Evolutionary conservation across 192 early-diverging fungal species (phyloP).

Genomic region (Martensiomyces pterosporus): DNA sequence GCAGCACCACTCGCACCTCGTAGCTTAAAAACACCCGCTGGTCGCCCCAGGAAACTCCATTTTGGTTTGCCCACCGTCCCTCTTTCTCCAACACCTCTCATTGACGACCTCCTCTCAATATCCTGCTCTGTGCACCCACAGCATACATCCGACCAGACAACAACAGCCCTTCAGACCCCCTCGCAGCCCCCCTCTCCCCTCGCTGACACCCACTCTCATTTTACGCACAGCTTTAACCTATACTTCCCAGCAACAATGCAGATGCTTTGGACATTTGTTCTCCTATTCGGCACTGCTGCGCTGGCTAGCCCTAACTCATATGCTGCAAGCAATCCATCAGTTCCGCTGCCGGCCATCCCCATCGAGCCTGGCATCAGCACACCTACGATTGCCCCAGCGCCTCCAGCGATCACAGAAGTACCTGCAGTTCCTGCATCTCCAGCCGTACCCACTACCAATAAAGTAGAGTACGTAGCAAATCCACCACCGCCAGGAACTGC

Average conservation of each 20-base stretch:
- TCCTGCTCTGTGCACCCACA: too few relatives aligned
- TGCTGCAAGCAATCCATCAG: conserved; percentile 15
- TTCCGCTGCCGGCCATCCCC: neutral
- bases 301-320: conserved; percentile 27
- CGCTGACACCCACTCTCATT: conserved; percentile 1
- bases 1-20: too few relatives aligned
- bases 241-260: conserved; percentile 18
- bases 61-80: too few relatives aligned
- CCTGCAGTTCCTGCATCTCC: conserved; percentile 1
- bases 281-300: conserved; percentile 19
- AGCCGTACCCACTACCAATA: conserved; percentile 5
- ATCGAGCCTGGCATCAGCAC: neutral
- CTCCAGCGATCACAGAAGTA: neutral
- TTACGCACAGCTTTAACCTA: neutral
- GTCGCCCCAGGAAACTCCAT: too few relatives aligned
- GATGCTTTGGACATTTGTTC: conserved; percentile 40
- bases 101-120: too few relatives aligned
- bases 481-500: conserved; percentile 18
- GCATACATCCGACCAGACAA: too few relatives aligned
- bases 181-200: too few relatives aligned
- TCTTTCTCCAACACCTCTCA: too few relatives aligned
- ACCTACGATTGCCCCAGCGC: neutral
- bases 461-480: conserved; percentile 25
- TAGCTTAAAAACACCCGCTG: too few relatives aligned
- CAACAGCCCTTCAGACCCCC: too few relatives aligned